Conservation (phyloP, 495 filamentous ascomycete genomes). For the Aspergillus carlsbadensis region DNA sequence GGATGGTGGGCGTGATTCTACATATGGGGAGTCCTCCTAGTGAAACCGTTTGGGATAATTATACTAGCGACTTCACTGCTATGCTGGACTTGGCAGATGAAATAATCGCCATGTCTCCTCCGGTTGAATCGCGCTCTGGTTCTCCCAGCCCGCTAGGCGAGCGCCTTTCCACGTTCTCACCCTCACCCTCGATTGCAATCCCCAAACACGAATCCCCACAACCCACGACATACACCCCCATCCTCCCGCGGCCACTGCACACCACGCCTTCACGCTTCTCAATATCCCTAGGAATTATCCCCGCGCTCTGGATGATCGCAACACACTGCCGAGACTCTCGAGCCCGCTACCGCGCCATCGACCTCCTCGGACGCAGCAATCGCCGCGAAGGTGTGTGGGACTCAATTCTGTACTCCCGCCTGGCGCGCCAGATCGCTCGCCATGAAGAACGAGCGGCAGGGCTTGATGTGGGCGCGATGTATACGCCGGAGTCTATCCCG, state of each 20-base stretch:
- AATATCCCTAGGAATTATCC: constrained; percentile 4
- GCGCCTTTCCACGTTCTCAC: too few relatives aligned
- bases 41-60: too few relatives aligned
- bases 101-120: too few relatives aligned
- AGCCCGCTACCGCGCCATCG: constrained; percentile 7
- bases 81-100: too few relatives aligned
- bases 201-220: too few relatives aligned
- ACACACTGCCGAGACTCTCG: constrained; percentile 7
- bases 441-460: constrained; percentile 48
- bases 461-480: constrained; percentile 6
- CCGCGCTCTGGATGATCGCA: constrained; percentile 5
- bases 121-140: too few relatives aligned
- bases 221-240: too few relatives aligned
- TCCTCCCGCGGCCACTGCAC: too few relatives aligned
- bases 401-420: constrained; percentile 51
- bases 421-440: constrained; percentile 49
- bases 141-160: too few relatives aligned
- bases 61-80: too few relatives aligned
- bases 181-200: too few relatives aligned
- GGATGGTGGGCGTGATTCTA: constrained; percentile 11
- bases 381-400: constrained; percentile 60
- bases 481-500: constrained; percentile 14
- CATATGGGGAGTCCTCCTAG: constrained; percentile 12
- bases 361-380: not conserved
- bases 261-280: not conserved